These are phyloP conservation scores for Xenosphaeropsis pyriputrescens DNA, from an alignment of 2,329 filamentous ascomycete species.

Conservation along the genomic window DNA sequence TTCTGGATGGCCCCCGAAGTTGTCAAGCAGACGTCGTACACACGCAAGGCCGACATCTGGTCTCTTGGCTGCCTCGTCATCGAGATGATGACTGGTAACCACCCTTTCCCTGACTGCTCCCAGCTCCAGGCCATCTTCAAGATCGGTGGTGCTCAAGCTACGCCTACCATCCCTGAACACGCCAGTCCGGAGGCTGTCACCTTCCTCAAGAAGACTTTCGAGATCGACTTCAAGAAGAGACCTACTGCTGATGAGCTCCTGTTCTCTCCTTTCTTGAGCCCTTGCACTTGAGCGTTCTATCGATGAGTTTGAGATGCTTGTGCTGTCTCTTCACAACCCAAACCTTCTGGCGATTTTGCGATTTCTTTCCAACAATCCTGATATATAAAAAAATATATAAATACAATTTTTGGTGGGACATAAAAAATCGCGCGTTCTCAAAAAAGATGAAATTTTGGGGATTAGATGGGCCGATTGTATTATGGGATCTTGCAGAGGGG, in stretches of 20 bases:
- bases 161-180: conserved; percentile 76
- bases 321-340: too few species aligned
- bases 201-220: conserved; percentile 83
- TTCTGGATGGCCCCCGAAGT: conserved; percentile 99
- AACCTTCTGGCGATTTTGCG: too few species aligned
- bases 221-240: conserved; percentile 85
- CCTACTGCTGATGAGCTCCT: conserved; percentile 87
- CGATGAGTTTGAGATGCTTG: too few species aligned
- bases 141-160: conserved; percentile 77
- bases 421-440: too few species aligned
- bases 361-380: too few species aligned
- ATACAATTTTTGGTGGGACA: too few species aligned
- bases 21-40: conserved; percentile 94
- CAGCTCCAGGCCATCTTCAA: conserved; percentile 98
- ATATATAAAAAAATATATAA: too few species aligned
- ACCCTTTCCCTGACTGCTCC: conserved; percentile 93
- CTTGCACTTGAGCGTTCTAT: conserved; percentile 35
- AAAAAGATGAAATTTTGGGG: too few species aligned
- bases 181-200: conserved; percentile 71
- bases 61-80: conserved; percentile 91
- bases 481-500: too few species aligned
- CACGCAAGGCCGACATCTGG: conserved; percentile 98
- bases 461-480: too few species aligned
- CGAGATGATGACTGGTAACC: conserved; percentile 96
- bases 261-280: conserved; percentile 66